These are phyloP conservation scores for Cucurbita ficifolia DNA, from an alignment of 306 rosid species.

Conservation along the genomic window DNA sequence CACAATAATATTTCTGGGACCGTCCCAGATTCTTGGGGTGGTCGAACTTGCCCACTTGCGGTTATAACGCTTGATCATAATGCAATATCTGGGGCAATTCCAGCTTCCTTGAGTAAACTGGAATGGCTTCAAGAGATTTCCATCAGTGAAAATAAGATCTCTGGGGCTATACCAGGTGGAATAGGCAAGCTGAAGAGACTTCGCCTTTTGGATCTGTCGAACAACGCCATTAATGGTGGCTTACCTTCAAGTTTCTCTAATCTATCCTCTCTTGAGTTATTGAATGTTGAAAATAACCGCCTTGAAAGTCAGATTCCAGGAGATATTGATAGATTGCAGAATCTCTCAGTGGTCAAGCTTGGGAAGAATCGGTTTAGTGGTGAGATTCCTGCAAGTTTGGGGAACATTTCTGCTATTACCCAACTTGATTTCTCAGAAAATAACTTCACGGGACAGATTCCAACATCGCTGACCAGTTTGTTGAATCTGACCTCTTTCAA, in stretches of 20 bases:
- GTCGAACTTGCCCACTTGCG: slow-evolving; percentile 25
- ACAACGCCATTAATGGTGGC: slow-evolving; percentile 61
- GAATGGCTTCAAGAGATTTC: slow-evolving; percentile 39
- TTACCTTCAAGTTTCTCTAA: slow-evolving; percentile 48
- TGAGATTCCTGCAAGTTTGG: slow-evolving; percentile 59
- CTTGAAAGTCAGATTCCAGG: slow-evolving; percentile 37
- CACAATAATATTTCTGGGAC: slow-evolving; percentile 62
- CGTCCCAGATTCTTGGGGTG: slow-evolving; percentile 51
- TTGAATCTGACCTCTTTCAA: slow-evolving; percentile 56
- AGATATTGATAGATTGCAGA: slow-evolving; percentile 30
- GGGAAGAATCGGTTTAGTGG: slow-evolving; percentile 53
- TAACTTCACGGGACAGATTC: slow-evolving; percentile 45
- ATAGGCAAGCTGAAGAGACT: slow-evolving; percentile 49
- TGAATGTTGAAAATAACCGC: slow-evolving; percentile 38
- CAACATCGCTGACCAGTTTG: slow-evolving; percentile 43
- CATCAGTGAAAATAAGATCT: slow-evolving; percentile 45
- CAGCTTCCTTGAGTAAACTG: slow-evolving; percentile 44
- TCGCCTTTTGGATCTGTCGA: slow-evolving; percentile 53
- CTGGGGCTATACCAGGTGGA: slow-evolving; percentile 53
- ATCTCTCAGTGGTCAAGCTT: slow-evolving; percentile 52
- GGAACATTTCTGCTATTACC: slow-evolving; percentile 48
- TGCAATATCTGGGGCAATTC: slow-evolving; percentile 45
- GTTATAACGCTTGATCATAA: slow-evolving; percentile 58
- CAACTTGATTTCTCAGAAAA: slow-evolving; percentile 58
- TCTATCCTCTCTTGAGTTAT: slow-evolving; percentile 38